Evolutionary conservation across 1,284 basidiomycete genomes (phyloP).

Genomic region (Mycosarcoma mackinlayi): DNA sequence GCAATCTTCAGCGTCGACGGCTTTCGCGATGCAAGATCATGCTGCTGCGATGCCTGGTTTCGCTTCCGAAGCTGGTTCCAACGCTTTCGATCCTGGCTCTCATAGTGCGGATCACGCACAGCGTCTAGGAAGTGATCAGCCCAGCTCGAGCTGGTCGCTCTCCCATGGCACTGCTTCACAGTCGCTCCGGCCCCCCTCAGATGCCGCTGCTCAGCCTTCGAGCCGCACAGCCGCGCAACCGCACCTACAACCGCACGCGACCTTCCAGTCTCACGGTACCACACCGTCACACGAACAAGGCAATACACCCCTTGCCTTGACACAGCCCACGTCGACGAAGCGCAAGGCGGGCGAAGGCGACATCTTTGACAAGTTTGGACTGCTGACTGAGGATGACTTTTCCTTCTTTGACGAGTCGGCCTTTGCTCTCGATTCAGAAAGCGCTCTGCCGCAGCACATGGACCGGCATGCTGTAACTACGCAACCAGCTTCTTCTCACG

Average conservation of each 20-base stretch:
- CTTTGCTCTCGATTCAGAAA: constrained; percentile 28
- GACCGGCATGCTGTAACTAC: not conserved
- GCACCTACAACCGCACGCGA: constrained; percentile 17
- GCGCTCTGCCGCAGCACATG: constrained; percentile 2
- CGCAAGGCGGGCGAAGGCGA: constrained; percentile 41
- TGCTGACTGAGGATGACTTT: constrained; percentile 65
- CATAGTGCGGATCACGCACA: not conserved
- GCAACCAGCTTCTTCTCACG: not conserved
- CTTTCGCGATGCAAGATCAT: not conserved
- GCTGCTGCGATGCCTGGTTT: too few relatives aligned
- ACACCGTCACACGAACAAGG: constrained; percentile 15
- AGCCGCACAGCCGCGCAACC: constrained; percentile 1
- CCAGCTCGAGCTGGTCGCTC: constrained; percentile 12
- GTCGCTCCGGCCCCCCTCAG: not conserved
- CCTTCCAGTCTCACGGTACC: constrained; percentile 10
- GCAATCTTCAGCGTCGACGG: constrained; percentile 1
- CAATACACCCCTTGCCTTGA: constrained; percentile 10
- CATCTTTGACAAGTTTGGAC: constrained; percentile 43
- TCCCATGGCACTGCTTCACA: not conserved
- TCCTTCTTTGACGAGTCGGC: constrained; percentile 61
- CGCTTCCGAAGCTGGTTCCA: too few relatives aligned
- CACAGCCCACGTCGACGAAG: constrained; percentile 16
- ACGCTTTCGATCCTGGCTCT: not conserved
- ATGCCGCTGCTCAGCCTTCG: not conserved
- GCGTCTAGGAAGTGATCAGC: not conserved